phyloP scores from a whole-genome alignment of 1,284 basidiomycete genomes.

The Tetrapyrgos nigripes region DNA sequence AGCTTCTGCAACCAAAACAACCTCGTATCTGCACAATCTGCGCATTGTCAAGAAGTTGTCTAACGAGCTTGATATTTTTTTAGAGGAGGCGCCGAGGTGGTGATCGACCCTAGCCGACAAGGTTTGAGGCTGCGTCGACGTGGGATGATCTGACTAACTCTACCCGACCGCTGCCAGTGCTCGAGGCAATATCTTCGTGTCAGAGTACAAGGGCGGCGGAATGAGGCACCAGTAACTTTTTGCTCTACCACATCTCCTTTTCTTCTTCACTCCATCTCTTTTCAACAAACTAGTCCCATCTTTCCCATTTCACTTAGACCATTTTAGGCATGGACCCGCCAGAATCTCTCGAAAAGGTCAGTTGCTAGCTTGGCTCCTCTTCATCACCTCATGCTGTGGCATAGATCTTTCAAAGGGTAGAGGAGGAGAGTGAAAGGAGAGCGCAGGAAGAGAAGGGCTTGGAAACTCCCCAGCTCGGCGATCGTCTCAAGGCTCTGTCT shows the following conservation, averaged over 20 bases:
- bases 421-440: slow-evolving; percentile 18
- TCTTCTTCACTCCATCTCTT: neutral
- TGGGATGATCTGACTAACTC: neutral
- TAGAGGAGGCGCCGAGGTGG: too few species aligned
- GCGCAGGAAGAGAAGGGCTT: slow-evolving; percentile 6
- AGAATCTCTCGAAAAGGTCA: slow-evolving; percentile 15
- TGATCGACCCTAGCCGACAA: too few species aligned
- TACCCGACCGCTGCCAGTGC: neutral
- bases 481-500: neutral
- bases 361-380: neutral
- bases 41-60: too few species aligned
- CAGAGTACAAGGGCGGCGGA: neutral
- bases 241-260: neutral
- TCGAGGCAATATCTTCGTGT: neutral
- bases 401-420: slow-evolving; percentile 25
- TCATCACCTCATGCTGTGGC: neutral
- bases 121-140: too few species aligned
- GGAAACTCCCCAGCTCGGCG: neutral
- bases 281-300: neutral
- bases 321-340: slow-evolving; percentile 11
- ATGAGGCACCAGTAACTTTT: neutral
- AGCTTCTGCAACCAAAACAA: too few species aligned
- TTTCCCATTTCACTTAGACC: neutral
- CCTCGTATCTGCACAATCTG: too few species aligned
- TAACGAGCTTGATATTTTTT: too few species aligned